Evolutionary conservation across 805 yeast genomes (phyloP).

Genomic region (Monosporozyma unispora): DNA sequence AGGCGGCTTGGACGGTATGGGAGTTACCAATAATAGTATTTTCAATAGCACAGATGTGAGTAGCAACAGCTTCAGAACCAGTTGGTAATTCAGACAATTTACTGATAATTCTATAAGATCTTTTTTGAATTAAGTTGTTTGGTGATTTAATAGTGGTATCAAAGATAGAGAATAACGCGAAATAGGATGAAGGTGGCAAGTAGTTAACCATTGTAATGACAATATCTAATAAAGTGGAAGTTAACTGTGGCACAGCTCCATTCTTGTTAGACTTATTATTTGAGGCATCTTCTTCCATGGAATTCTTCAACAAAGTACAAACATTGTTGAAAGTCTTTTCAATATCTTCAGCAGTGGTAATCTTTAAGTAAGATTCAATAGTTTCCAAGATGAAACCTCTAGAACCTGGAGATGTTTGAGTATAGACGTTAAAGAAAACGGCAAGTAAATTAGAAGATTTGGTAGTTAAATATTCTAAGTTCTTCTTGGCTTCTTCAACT

Average conservation of each 20-base stretch:
- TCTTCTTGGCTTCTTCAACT: slow-evolving; percentile 41
- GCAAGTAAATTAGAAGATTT: slow-evolving; percentile 72
- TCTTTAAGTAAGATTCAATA: slow-evolving; percentile 68
- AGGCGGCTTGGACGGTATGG: slow-evolving; percentile 41
- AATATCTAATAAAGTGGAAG: slow-evolving; percentile 86
- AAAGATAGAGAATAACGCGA: slow-evolving; percentile 71
- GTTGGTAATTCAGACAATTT: slow-evolving; percentile 59
- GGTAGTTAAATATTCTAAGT: slow-evolving; percentile 52
- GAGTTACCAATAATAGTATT: slow-evolving; percentile 48
- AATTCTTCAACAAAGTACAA: slow-evolving; percentile 64
- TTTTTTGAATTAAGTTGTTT: slow-evolving; percentile 72
- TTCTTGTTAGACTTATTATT: slow-evolving; percentile 19
- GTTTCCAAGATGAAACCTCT: slow-evolving; percentile 82
- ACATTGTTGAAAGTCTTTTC: slow-evolving; percentile 76
- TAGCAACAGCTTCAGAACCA: slow-evolving; percentile 47
- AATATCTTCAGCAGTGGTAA: slow-evolving; percentile 59
- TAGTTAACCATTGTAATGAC: slow-evolving; percentile 80
- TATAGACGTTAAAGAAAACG: slow-evolving; percentile 83
- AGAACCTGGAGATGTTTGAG: slow-evolving; percentile 78
- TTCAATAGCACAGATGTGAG: slow-evolving; percentile 51
- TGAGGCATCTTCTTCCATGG: slow-evolving; percentile 50
- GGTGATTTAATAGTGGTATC: slow-evolving; percentile 50
- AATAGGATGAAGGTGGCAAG: slow-evolving; percentile 61
- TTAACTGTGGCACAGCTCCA: slow-evolving; percentile 34
- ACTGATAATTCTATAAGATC: slow-evolving; percentile 73